These are phyloP conservation scores for Nannochloropsis gaditana DNA, from an alignment of 108 stramenopile genomes.

Conservation along the genomic window DNA sequence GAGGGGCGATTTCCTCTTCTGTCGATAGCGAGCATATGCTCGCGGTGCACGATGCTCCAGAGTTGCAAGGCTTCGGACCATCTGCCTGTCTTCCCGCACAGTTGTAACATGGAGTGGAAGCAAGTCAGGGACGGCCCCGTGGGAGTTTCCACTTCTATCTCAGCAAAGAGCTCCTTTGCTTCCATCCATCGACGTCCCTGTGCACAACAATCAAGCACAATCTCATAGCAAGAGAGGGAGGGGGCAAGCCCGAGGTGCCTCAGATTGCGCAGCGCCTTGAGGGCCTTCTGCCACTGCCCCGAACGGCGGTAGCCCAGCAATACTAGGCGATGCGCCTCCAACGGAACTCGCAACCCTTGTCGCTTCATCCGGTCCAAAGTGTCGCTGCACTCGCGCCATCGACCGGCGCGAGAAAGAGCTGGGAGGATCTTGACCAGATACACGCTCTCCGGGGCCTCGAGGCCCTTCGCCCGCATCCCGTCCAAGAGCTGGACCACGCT, in stretches of 20 bases:
- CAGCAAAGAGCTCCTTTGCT: background rate
- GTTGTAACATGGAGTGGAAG: background rate
- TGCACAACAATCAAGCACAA: background rate
- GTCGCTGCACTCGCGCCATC: background rate
- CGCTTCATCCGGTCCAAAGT: background rate
- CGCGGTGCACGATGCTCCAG: background rate
- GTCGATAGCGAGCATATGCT: background rate
- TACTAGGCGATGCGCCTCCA: background rate
- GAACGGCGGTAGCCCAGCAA: slow-evolving; percentile 1
- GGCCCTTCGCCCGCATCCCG: slow-evolving; percentile 25
- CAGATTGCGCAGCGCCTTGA: background rate
- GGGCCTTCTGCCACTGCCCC: slow-evolving; percentile 19
- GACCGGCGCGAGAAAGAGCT: background rate
- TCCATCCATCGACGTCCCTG: background rate
- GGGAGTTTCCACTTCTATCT: background rate
- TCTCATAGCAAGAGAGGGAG: background rate
- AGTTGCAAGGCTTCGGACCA: background rate
- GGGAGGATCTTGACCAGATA: background rate
- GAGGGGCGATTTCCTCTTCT: too few species aligned
- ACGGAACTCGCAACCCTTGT: background rate
- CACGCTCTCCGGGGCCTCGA: background rate
- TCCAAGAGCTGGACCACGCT: background rate
- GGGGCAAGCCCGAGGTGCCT: background rate
- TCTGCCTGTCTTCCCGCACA: background rate
- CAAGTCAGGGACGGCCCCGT: background rate